Base-by-base conservation (phyloP, 2,329 filamentous ascomycete species). In the Talaromyces islandicus region DNA sequence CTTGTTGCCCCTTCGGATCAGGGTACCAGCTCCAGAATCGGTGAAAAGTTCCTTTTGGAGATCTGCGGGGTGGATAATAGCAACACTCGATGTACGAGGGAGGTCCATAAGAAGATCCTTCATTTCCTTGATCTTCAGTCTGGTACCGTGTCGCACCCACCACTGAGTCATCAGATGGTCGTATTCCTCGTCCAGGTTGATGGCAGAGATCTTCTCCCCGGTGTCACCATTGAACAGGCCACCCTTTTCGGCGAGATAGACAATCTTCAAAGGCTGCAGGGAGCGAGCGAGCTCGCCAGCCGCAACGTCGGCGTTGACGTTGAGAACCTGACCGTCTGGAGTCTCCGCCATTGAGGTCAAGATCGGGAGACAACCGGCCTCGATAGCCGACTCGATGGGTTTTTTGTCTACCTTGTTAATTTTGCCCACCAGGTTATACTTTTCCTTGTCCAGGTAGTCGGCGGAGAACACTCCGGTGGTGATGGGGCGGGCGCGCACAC, bases 231-330 rank as follows among this genome's bases (percentile, higher is more conserved):
- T 91, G 78, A 96, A 96, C 35, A 99, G 80, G 7, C 93, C 94
- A 55, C 94, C 94, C 83, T 97, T 97, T 80, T 99, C 94, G 5
- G 92, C 95, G n/a, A 97, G 83, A 74, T 97, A 99, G 62, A 99
- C 92, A 63, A 97, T 93, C 85, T 99, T 99, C 69, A 97, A 80
- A 27, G 94, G 94, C 77, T 97, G 88, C 58, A 99, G 81, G 60
- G 90, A 86, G 62, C 91, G 88, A 25, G 94, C 93, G 63, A 99
- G 82, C 78, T 97, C 93, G 65, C 92, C 92, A 30, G 94, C 94
- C 38, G 93, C 93, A 63, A 97, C 93, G 75, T 99, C 94, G 38
- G 94, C 94, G 71, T 99, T 99, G 74, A 99, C 94, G 71, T 99
- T 99, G 64, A 99, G 83, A 56, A 97, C 87, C 75, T 93, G 91